Conservation (phyloP, 164 flowering plant genomes). For the Aristolochia fimbriata region DNA sequence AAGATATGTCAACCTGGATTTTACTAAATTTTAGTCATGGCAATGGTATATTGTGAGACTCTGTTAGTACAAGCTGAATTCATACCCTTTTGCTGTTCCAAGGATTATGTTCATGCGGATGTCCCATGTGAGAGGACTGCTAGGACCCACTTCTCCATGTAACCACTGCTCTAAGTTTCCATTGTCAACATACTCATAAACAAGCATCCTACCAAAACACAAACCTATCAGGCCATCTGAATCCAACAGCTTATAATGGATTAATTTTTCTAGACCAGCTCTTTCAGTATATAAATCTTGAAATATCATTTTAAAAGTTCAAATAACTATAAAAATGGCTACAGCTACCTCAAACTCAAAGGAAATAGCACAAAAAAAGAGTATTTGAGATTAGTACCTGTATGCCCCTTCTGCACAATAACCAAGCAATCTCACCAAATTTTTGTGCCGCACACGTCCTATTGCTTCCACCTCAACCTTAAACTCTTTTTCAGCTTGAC, state of each 20-base stretch:
- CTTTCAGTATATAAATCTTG: too few species aligned
- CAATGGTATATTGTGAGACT: not conserved
- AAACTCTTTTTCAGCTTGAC: conserved; percentile 81
- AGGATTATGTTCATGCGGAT: conserved; percentile 62
- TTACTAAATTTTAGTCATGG: not conserved
- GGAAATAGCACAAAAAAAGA: not conserved
- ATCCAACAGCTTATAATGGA: not conserved
- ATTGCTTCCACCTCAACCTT: conserved; percentile 82
- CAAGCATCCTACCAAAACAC: conserved; percentile 52
- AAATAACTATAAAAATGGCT: too few species aligned
- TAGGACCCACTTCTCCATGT: conserved; percentile 71
- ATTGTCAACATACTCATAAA: conserved; percentile 76
- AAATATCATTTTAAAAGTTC: not conserved
- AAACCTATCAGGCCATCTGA: conserved; percentile 4
- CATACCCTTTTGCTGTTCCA: conserved; percentile 92
- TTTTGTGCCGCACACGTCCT: conserved; percentile 87
- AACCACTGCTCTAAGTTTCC: conserved; percentile 88
- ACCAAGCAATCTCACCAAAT: conserved; percentile 81
- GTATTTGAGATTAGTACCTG: conserved; percentile 33
- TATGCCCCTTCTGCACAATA: conserved; percentile 93
- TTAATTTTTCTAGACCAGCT: too few species aligned
- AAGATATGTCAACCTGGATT: conserved; percentile 55
- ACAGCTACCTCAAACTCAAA: not conserved
- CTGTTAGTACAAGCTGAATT: not conserved
- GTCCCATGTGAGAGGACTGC: conserved; percentile 77